These are phyloP conservation scores for Fusarium sp. DNA, from an alignment of 2,329 filamentous ascomycete species.

Conservation along the genomic window DNA sequence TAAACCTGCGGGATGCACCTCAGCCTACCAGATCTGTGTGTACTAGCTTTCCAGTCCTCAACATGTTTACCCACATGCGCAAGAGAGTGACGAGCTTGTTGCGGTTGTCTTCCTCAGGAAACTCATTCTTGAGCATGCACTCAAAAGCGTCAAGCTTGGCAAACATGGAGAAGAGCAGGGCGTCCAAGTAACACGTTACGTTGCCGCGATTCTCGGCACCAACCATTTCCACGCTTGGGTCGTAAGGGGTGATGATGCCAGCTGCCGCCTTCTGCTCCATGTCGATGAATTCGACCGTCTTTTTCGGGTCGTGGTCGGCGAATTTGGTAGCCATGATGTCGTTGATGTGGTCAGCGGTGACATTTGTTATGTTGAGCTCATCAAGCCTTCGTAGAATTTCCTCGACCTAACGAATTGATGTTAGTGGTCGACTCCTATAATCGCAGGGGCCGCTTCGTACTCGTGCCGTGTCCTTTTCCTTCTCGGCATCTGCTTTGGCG, in stretches of 20 bases:
- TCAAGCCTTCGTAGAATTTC: slow-evolving; percentile 55
- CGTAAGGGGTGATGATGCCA: slow-evolving; percentile 81
- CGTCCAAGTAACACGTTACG: slow-evolving; percentile 95
- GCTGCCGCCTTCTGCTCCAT: slow-evolving; percentile 85
- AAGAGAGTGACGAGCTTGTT: slow-evolving; percentile 82
- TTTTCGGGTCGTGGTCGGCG: slow-evolving; percentile 77
- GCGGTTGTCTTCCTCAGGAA: slow-evolving; percentile 74
- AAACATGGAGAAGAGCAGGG: slow-evolving; percentile 96
- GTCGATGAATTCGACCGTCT: slow-evolving; percentile 80
- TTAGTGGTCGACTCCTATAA: slow-evolving; percentile 27
- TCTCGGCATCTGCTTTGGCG: slow-evolving; percentile 58
- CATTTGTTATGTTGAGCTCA: slow-evolving; percentile 59
- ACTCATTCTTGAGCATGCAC: slow-evolving; percentile 86
- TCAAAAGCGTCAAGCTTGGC: slow-evolving; percentile 91
- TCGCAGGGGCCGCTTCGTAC: slow-evolving; percentile 41
- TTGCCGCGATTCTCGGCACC: slow-evolving; percentile 88
- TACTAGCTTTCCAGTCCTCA: slow-evolving; percentile 87
- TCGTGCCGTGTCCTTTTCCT: slow-evolving; percentile 59
- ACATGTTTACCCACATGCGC: slow-evolving; percentile 92
- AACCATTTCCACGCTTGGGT: slow-evolving; percentile 77
- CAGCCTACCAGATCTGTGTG: slow-evolving; percentile 80
- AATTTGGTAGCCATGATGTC: slow-evolving; percentile 71
- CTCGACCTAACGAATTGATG: slow-evolving; percentile 52
- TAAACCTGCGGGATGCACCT: background rate
- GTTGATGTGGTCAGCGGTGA: slow-evolving; percentile 68